These are phyloP conservation scores for Carex arenaria DNA, from an alignment of 202 grass and related monocot species.

Conservation along the genomic window DNA sequence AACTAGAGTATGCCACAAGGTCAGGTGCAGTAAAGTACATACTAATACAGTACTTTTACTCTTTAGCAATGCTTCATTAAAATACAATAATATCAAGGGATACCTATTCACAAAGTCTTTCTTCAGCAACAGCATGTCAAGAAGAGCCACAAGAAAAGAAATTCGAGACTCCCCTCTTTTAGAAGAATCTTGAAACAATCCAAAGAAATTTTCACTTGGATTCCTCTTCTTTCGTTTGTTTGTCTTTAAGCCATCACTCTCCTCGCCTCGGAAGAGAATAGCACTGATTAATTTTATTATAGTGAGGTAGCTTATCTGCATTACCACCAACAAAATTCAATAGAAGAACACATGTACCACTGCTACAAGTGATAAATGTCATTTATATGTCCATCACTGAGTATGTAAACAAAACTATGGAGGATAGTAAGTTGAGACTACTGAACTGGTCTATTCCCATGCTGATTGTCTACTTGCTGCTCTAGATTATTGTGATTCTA, in stretches of 20 bases:
- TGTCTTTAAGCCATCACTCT: slow-evolving; percentile 43
- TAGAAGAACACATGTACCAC: background rate
- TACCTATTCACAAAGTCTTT: slow-evolving; percentile 79
- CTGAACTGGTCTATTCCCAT: background rate
- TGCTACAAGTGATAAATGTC: background rate
- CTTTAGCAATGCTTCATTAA: background rate
- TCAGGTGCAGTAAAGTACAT: background rate
- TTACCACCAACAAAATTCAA: slow-evolving; percentile 24
- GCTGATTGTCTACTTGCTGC: background rate
- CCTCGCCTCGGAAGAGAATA: slow-evolving; percentile 41
- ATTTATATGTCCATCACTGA: background rate
- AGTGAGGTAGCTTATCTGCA: slow-evolving; percentile 65
- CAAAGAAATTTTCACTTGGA: slow-evolving; percentile 50
- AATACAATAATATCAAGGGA: background rate
- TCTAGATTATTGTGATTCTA: background rate
- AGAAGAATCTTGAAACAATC: slow-evolving; percentile 18
- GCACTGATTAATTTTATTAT: slow-evolving; percentile 52
- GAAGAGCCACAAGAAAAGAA: slow-evolving; percentile 67
- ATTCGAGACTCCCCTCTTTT: slow-evolving; percentile 25
- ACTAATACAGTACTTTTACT: background rate
- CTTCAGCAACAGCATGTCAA: slow-evolving; percentile 77
- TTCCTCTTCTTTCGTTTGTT: slow-evolving; percentile 44
- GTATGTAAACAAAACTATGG: background rate
- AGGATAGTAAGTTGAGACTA: background rate
- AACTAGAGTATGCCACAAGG: background rate